Evolutionary conservation across 1,284 basidiomycete genomes (phyloP).

Genomic region (Golubevia sp.): DNA sequence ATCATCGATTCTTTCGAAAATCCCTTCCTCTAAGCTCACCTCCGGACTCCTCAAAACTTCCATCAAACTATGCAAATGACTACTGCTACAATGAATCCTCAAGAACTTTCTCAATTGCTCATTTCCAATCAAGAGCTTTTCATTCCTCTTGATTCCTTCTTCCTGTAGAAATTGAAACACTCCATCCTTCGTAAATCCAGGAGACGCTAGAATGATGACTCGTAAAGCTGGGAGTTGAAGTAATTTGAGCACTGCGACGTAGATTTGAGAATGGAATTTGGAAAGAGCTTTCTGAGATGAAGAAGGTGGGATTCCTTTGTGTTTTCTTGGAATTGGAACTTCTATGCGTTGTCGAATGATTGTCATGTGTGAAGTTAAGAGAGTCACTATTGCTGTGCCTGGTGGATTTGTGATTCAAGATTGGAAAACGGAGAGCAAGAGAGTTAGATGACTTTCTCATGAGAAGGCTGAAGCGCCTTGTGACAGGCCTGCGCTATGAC

Average conservation of each 20-base stretch:
- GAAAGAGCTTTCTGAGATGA: slow-evolving; percentile 40
- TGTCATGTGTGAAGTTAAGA: slow-evolving; percentile 96
- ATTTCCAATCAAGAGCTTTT: slow-evolving; percentile 35
- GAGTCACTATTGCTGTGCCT: slow-evolving; percentile 89
- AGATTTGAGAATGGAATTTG: slow-evolving; percentile 83
- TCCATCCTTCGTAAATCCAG: slow-evolving; percentile 90
- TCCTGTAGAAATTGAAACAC: slow-evolving; percentile 74
- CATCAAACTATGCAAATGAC: slow-evolving; percentile 92
- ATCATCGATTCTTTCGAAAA: neutral
- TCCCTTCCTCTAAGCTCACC: slow-evolving; percentile 64
- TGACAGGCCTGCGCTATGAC: too few species aligned
- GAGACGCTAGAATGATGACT: slow-evolving; percentile 92
- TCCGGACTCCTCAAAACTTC: slow-evolving; percentile 94
- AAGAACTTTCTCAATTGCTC: slow-evolving; percentile 73
- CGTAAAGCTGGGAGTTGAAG: slow-evolving; percentile 81
- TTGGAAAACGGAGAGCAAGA: neutral
- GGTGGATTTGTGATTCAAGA: neutral
- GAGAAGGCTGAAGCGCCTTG: neutral
- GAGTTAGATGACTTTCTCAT: slow-evolving; percentile 1
- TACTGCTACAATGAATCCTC: slow-evolving; percentile 86
- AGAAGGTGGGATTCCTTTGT: slow-evolving; percentile 47
- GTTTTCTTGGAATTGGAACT: slow-evolving; percentile 85
- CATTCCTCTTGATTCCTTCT: slow-evolving; percentile 50
- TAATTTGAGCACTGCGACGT: slow-evolving; percentile 84
- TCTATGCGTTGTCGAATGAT: slow-evolving; percentile 89